A percentile compares a stretch with the other conserved stretches of the same genome.
These are phyloP conservation scores for Annulohypoxylon stygium DNA, from an alignment of 495 filamentous ascomycete genomes.

Conservation along the genomic window DNA sequence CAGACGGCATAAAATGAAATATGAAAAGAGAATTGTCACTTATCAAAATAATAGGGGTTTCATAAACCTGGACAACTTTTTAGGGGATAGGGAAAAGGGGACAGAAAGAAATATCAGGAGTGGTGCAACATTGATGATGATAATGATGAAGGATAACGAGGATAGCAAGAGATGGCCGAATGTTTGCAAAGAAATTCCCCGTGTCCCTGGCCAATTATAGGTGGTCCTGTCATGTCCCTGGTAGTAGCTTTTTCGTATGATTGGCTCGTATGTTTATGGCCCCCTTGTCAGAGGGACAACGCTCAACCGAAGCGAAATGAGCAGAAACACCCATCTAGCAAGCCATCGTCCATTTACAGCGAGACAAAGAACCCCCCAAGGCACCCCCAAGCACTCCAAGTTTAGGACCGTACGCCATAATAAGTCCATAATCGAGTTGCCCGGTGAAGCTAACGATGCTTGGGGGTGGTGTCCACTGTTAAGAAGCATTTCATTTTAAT, in stretches of 20 bases:
- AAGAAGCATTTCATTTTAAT: conserved; percentile 48
- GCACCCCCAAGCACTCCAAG: conserved; percentile 26
- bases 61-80: conserved; percentile 8
- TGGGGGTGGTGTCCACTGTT: conserved; percentile 39
- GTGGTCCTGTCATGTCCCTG: conserved; percentile 31
- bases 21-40: conserved; percentile 16
- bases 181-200: conserved; percentile 46
- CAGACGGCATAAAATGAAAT: not conserved
- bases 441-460: conserved; percentile 47
- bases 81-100: not conserved
- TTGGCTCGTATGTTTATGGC: conserved; percentile 36
- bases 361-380: conserved; percentile 33
- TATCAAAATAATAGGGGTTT: conserved; percentile 10
- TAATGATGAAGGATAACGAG: conserved; percentile 18
- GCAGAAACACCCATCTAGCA: conserved; percentile 37
- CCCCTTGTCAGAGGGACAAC: conserved; percentile 45
- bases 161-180: conserved; percentile 33
- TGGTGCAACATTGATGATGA: conserved; percentile 27
- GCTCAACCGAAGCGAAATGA: conserved; percentile 48
- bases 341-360: conserved; percentile 43
- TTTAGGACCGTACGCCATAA: conserved; percentile 23
- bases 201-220: conserved; percentile 37
- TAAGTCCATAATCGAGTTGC: conserved; percentile 15
- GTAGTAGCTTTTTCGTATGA: conserved; percentile 11
- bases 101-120: conserved; percentile 22